Conservation (phyloP, 495 filamentous ascomycete species). For the Neohortaea acidophila region DNA sequence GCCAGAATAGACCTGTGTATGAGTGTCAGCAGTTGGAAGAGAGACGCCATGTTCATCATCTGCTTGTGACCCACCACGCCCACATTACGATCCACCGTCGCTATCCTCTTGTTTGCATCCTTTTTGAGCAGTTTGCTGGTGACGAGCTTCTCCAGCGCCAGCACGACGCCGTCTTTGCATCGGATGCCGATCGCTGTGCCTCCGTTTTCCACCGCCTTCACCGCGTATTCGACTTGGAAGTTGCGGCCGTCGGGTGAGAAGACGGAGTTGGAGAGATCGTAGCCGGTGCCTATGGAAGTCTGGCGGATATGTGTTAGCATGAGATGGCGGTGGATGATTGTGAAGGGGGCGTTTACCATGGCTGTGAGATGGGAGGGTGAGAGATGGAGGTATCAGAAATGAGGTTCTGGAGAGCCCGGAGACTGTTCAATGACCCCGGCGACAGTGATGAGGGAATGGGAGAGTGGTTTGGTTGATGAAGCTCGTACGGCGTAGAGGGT, state of each 20-base stretch:
- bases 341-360: constrained; percentile 3
- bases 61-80: constrained; percentile 57
- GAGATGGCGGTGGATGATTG: neutral
- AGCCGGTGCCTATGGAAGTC: constrained; percentile 99
- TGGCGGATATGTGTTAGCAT: constrained; percentile 24
- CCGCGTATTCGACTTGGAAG: constrained; percentile 98
- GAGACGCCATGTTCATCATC: neutral
- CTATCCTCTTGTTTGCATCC: constrained; percentile 89
- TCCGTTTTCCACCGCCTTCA: constrained; percentile 96
- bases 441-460: neutral
- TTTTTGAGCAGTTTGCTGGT: constrained; percentile 87
- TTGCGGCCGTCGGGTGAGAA: constrained; percentile 98
- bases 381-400: neutral
- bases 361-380: constrained; percentile 2
- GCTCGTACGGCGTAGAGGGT: neutral
- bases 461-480: neutral
- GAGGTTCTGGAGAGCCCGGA: neutral
- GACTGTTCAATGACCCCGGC: neutral
- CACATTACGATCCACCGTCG: constrained; percentile 82
- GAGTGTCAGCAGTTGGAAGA: neutral
- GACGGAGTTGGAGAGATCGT: constrained; percentile 97
- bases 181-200: constrained; percentile 92
- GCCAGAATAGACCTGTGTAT: constrained; percentile 67
- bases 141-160: constrained; percentile 93
- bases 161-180: constrained; percentile 91